These are phyloP conservation scores for Eurotiales sp. DNA, from an alignment of 2,329 filamentous ascomycete species.

Conservation along the genomic window DNA sequence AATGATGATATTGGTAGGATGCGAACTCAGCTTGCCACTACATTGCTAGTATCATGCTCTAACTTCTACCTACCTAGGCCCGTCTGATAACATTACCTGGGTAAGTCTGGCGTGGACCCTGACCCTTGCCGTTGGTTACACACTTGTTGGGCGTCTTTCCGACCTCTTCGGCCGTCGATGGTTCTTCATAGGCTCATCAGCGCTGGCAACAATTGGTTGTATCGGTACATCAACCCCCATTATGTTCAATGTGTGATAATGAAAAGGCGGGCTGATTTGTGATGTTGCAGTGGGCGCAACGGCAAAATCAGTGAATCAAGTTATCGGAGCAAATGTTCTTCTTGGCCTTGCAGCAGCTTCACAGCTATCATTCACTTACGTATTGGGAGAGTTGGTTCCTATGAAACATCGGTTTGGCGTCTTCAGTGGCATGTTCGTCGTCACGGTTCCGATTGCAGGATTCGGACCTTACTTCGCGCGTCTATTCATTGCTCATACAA, in stretches of 20 bases:
- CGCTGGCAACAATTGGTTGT: too few relatives aligned
- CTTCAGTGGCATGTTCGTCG: conserved; percentile 31
- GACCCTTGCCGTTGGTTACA: too few relatives aligned
- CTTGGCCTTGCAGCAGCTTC: conserved; percentile 34
- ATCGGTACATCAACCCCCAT: too few relatives aligned
- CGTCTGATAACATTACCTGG: too few relatives aligned
- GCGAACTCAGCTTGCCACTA: too few relatives aligned
- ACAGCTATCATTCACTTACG: conserved; percentile 37
- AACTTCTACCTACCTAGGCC: too few relatives aligned
- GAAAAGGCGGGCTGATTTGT: too few relatives aligned
- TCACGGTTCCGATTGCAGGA: conserved; percentile 26
- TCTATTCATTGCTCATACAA: conserved; percentile 42
- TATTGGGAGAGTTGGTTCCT: conserved; percentile 38
- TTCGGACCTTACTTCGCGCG: conserved; percentile 47
- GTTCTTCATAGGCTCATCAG: conserved; percentile 34
- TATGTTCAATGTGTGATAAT: too few relatives aligned
- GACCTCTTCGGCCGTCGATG: conserved; percentile 38
- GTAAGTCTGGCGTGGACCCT: too few relatives aligned
- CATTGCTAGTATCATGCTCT: too few relatives aligned
- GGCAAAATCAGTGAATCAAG: conserved; percentile 32
- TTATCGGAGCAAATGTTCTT: conserved; percentile 38
- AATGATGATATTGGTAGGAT: too few relatives aligned
- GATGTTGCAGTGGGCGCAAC: conserved; percentile 36
- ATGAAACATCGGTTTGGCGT: conserved; percentile 34
- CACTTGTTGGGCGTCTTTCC: conserved; percentile 30